Evolutionary conservation across 176 grass and related monocot genomes (phyloP), one percentile per base, ranked within the genome.

Genomic region (Oropetium thomaeum): DNA sequence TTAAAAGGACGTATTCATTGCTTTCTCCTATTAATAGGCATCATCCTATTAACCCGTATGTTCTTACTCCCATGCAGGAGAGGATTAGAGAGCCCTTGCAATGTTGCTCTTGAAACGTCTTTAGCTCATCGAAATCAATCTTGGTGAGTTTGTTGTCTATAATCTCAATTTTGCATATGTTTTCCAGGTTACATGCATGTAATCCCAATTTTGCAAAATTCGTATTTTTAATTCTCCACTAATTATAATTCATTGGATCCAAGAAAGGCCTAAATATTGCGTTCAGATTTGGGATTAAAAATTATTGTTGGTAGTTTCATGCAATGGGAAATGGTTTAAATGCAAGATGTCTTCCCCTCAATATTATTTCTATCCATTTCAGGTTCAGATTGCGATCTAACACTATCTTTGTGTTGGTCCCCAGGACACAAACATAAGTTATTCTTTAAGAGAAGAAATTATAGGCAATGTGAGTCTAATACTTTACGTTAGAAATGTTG

Each of bases 21-120:
- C 43, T 67, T 70, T 55, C 27, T 42, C 54, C 85, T 88, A 88
- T 83, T 83, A 74, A 79, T 88, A 88, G 74, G 44, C 62, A 58
- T 26, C 47, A 51, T 68, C 51, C 53, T 79, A 34, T 59, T 62
- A 33, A 74, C 69, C 73, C 53, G 60, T 59, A 65, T 28, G 15
- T 63, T 82, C 84, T 77, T 62, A 58, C 78, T 38, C 57, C 58
- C 23, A 67, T 47, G 59, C 11, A 57, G 47, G 62, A 69, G 68
- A 54, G 61, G 49, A 87, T 68, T 80, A 43, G 34, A 52, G 85
- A 74, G 37, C 69, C 69, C 53, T 73, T 78, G 79, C 20, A 73
- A 60, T n/a, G 71, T 70, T 60, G 57, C 30, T 22, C 31, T 23
- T 26, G 58, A 52, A 66, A 8, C n/a, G 48, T 82, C 41, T 26